A percentile compares a stretch with the other conserved stretches of the same genome.
These are phyloP conservation scores for Erigeron canadensis DNA, from an alignment of 129 eudicot species.

Conservation along the genomic window DNA sequence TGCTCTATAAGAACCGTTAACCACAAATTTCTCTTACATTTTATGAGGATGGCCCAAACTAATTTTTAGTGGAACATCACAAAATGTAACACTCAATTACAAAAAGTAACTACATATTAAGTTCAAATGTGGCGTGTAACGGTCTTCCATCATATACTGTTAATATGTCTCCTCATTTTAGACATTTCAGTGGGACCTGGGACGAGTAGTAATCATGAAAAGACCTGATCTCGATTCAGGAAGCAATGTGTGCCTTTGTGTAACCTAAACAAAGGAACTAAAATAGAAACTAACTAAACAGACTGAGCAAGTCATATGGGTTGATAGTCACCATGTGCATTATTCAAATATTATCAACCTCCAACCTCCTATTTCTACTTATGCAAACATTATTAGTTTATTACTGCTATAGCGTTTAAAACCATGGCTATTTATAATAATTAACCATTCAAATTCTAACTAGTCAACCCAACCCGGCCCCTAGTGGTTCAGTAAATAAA, in stretches of 20 bases:
- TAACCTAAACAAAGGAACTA: too few species aligned
- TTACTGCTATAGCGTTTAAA: too few species aligned
- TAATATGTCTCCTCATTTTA: not conserved
- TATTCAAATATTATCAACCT: too few species aligned
- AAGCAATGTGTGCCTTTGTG: constrained; percentile 78
- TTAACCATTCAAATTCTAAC: too few species aligned
- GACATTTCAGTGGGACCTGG: constrained; percentile 1
- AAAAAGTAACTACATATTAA: not conserved
- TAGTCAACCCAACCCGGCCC: too few species aligned
- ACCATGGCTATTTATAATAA: too few species aligned
- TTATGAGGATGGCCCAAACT: not conserved
- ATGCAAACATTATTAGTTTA: too few species aligned
- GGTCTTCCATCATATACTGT: not conserved
- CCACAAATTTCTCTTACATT: not conserved
- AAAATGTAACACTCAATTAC: not conserved
- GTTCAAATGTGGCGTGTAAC: not conserved
- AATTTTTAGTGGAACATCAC: not conserved
- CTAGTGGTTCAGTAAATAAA: too few species aligned
- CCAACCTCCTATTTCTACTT: too few species aligned
- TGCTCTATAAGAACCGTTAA: not conserved
- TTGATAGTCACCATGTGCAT: too few species aligned
- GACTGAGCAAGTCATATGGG: too few species aligned
- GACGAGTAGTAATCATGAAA: constrained; percentile 24
- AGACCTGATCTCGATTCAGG: constrained; percentile 77
- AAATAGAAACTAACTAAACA: too few species aligned